Conservation (phyloP, 2,329 filamentous ascomycete species). For the Ampelomyces quisqualis region DNA sequence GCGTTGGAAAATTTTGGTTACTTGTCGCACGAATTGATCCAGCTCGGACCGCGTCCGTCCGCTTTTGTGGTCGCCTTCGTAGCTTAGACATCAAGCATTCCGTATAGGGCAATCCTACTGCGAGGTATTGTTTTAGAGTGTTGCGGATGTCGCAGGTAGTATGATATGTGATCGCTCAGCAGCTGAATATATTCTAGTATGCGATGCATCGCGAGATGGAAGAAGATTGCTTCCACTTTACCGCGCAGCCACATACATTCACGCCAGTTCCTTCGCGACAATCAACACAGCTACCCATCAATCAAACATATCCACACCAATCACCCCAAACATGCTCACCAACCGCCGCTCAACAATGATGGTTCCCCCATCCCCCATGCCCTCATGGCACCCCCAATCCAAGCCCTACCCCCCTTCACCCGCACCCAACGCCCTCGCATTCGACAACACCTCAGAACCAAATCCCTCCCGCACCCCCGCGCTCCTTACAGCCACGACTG, state of each 20-base stretch:
- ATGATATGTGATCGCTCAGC: conserved; percentile 4
- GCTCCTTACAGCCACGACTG: conserved; percentile 33
- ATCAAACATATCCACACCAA: background rate
- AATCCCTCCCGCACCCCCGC: conserved; percentile 31
- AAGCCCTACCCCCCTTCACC: conserved; percentile 15
- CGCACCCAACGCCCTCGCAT: conserved; percentile 15
- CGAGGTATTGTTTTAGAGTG: conserved; percentile 25
- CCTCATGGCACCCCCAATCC: conserved; percentile 29
- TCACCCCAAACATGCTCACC: conserved; percentile 31
- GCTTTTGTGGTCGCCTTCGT: conserved; percentile 12
- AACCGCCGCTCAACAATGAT: conserved; percentile 42
- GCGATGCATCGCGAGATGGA: conserved; percentile 7
- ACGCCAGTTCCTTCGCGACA: background rate
- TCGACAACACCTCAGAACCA: conserved; percentile 15
- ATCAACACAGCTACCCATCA: too few species aligned
- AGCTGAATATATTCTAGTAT: conserved; percentile 20
- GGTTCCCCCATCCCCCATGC: conserved; percentile 26
- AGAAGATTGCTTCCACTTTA: background rate
- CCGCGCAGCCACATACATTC: background rate
- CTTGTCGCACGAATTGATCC: background rate
- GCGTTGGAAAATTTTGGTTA: background rate
- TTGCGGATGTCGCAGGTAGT: conserved; percentile 24
- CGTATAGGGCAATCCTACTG: conserved; percentile 12
- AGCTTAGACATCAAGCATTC: conserved; percentile 24
- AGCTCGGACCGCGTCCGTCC: conserved; percentile 13